Percentiles rank a stretch among this genome's conserved stretches.
These are phyloP conservation scores for Solanum habrochaites DNA, from an alignment of 257 asterid species.

Conservation along the genomic window DNA sequence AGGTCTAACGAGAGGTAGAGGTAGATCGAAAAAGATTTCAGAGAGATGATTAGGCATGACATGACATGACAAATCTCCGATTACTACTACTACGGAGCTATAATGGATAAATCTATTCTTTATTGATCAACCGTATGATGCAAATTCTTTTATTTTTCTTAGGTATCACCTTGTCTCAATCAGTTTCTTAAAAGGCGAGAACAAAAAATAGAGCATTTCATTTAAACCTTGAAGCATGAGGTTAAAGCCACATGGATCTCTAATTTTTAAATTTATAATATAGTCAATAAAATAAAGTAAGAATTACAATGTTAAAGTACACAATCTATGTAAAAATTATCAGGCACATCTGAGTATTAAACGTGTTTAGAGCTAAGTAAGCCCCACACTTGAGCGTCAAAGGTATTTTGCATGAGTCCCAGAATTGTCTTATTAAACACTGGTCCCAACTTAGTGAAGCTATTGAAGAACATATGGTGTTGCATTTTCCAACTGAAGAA, in stretches of 20 bases:
- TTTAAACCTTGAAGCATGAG: too few species aligned
- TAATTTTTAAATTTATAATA: too few species aligned
- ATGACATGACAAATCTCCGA: background rate
- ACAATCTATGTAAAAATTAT: too few species aligned
- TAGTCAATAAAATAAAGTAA: too few species aligned
- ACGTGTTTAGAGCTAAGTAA: background rate
- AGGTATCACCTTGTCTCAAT: background rate
- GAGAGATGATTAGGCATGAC: background rate
- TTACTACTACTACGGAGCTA: too few species aligned
- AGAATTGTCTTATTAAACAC: background rate
- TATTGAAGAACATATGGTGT: background rate
- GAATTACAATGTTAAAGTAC: background rate
- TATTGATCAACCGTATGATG: background rate
- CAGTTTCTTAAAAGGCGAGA: too few species aligned
- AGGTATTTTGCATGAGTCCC: background rate
- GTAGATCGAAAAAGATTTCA: background rate
- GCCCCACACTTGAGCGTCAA: background rate
- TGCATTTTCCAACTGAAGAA: background rate
- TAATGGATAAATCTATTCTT: background rate
- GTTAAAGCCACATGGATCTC: too few species aligned
- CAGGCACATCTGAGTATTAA: background rate
- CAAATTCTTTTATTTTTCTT: background rate
- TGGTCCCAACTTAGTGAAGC: background rate
- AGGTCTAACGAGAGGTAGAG: background rate
- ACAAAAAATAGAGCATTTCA: too few species aligned